phyloP scores from a whole-genome alignment of 768 basidiomycete species.

The Botryobasidium botryosum region DNA sequence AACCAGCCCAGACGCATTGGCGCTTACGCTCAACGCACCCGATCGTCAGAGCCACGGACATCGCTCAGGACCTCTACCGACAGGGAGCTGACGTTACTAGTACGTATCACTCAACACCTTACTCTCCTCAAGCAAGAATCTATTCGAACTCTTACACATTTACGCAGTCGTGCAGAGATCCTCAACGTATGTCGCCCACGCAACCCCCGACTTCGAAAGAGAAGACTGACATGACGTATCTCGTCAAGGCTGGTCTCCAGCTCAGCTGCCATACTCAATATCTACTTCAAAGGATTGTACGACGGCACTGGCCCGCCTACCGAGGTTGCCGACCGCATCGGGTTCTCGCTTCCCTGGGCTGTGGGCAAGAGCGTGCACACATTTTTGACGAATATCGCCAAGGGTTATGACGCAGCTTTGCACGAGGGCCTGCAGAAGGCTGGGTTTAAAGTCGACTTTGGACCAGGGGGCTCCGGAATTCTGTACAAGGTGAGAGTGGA shows the following conservation, averaged over 20 bases:
- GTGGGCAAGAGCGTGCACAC: background rate
- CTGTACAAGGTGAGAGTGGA: too few species aligned
- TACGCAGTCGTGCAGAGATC: conserved; percentile 21
- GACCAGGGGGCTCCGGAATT: too few species aligned
- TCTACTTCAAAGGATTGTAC: background rate
- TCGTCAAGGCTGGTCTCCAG: too few species aligned
- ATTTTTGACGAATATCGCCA: background rate
- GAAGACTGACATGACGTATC: too few species aligned
- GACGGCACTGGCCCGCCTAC: background rate
- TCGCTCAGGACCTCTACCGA: conserved; percentile 14
- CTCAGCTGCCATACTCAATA: background rate
- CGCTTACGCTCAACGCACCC: background rate
- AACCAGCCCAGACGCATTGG: too few species aligned
- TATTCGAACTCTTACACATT: too few species aligned
- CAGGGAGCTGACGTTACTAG: conserved; percentile 17
- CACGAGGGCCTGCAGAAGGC: conserved; percentile 1
- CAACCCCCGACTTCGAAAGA: too few species aligned
- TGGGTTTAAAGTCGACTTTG: conserved; percentile 1
- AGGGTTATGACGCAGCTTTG: background rate
- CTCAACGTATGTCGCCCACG: conserved; percentile 19
- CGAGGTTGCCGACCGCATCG: too few species aligned
- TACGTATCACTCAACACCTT: too few species aligned
- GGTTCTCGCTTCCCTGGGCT: too few species aligned
- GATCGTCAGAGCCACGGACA: background rate
- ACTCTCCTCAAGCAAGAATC: too few species aligned